Evolutionary conservation across 2,329 filamentous ascomycete species (phyloP), one percentile per base, ranked within the genome.

Genomic region (Coniosporium tulheliwenetii): DNA sequence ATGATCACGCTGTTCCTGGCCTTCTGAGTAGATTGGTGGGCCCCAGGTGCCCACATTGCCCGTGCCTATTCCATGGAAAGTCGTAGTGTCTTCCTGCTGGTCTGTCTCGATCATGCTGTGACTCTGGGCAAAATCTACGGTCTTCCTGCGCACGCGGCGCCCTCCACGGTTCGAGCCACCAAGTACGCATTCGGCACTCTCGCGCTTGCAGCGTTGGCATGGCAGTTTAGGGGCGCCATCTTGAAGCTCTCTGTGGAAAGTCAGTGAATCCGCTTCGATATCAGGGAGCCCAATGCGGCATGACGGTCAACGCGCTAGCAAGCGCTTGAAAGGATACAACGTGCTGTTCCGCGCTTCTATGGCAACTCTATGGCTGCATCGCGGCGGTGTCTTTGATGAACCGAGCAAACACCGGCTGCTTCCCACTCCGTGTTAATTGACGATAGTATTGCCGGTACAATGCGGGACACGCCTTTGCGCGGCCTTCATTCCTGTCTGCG

Each of bases 121-220:
- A 8, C 12, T 16, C n/a, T 19, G 14, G 36, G 49, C 46, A 38
- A 49, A 44, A 33, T 53, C 52, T 8, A 56, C 37, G 2, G 59
- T 53, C 43, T 70, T 71, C 50, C 71, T 73, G 40, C 72, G 67
- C 43, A 75, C 66, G 37, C 73, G 65, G 41, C 71, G 64, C 10
- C 73, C 73, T 37, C 73, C 73, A 41, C 73, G 67, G 50, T 76
- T 76, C 38, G 70, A 74, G 36, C 69, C 68, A 7, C 71, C 73
- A 14, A 77, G 63, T 9, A 77, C 64, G 52, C 73, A 77, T 44
- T 76, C 71, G 40, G 71, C 69, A 42, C 65, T 62, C 46, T 75
- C 71, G 48, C 68, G 66, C 45, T 70, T 66, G 55, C 73, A 77
- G 41, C 73, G 61, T 39, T 71, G 65, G 48, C 73, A 77, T 19